Base-by-base conservation (phyloP, 768 basidiomycete species). In the Phaeolepiota aurea region DNA sequence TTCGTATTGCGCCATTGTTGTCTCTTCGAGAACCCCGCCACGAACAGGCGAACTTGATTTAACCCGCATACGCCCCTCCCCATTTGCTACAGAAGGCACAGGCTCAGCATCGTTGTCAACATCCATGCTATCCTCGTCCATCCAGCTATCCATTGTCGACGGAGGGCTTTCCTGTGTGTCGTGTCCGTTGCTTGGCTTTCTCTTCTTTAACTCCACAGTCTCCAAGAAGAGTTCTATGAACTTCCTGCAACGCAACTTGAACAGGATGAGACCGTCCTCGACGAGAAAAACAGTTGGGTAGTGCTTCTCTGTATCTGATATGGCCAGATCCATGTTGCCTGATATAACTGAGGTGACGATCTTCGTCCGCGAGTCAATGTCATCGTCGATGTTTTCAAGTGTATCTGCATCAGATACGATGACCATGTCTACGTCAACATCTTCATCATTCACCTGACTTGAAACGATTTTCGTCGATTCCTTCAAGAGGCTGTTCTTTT, bases 201-300 rank as follows among this genome's bases (percentile, higher is more conserved):
- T 70, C 61, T 82, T 81, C 64, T 78, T 76, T 45, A 83, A 62
- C 45, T 81, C 83, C 3, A 77, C 71, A 7, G 85, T 78, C 48
- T 79, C 76, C 48, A 89, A 53, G 11, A 87, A 74, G 20, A 89
- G 71, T 58, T 92, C 89, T 33, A 92, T 79, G 51, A 92, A 89
- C 59, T 83, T 87, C 50, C 87, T 73, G 61, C 87, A 88, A 18
- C 82, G 75, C 49, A 93, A 60, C 57, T 85, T 87, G 67, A 91
- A 86, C n/a, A 74, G 59, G 62, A 91, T 72, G 12, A 87, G 63
- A 5, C 81, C 80, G 28, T 74, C 71, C 40, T 87, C 81, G 19
- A 73, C 73, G 43, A 72, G 73, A 16, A 92, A 64, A 4, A 82
- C 86, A 3, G 60, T 51, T 0, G 86, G 80, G 54, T 81, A 79